A percentile compares a stretch with the other conserved stretches of the same genome.
Evolutionary conservation across 305 asterid genomes (phyloP).

Genomic region (Andrographis paniculata): DNA sequence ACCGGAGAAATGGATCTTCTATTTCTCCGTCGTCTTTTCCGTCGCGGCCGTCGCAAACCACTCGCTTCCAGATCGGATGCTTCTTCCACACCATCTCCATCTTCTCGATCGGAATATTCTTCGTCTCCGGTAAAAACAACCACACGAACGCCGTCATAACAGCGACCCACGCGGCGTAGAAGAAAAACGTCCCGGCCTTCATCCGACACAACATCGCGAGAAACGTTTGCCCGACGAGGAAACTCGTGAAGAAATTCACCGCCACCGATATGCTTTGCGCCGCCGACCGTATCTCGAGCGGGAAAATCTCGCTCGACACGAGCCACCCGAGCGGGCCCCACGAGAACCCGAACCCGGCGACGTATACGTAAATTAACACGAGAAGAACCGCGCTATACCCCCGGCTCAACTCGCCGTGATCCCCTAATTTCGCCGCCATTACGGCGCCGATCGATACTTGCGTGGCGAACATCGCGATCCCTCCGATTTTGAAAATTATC

Average conservation of each 20-base stretch:
- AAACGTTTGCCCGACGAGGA: constrained; percentile 47
- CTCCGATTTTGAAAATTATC: constrained; percentile 40
- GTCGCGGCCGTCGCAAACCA: too few species aligned
- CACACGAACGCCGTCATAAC: constrained; percentile 37
- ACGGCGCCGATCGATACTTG: constrained; percentile 33
- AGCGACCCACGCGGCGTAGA: constrained; percentile 39
- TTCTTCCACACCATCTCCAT: constrained; percentile 44
- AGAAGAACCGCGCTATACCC: constrained; percentile 27
- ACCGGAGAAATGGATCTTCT: too few species aligned
- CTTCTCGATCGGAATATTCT: constrained; percentile 56
- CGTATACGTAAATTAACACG: constrained; percentile 37
- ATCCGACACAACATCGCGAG: constrained; percentile 40
- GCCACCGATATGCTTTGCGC: constrained; percentile 51
- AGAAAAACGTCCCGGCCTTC: constrained; percentile 48
- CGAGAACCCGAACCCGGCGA: constrained; percentile 69
- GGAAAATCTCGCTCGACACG: constrained; percentile 60
- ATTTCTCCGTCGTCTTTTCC: too few species aligned
- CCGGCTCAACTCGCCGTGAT: constrained; percentile 19
- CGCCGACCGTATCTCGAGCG: constrained; percentile 51
- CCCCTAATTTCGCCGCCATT: constrained; percentile 34
- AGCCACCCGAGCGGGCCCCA: constrained; percentile 84
- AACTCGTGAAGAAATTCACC: constrained; percentile 51
- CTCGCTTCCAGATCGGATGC: constrained; percentile 60
- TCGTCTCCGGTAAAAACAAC: constrained; percentile 56
- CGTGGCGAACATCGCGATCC: constrained; percentile 34